phyloP scores from a whole-genome alignment of 75 land plant species.

The Cunninghamia lanceolata region DNA sequence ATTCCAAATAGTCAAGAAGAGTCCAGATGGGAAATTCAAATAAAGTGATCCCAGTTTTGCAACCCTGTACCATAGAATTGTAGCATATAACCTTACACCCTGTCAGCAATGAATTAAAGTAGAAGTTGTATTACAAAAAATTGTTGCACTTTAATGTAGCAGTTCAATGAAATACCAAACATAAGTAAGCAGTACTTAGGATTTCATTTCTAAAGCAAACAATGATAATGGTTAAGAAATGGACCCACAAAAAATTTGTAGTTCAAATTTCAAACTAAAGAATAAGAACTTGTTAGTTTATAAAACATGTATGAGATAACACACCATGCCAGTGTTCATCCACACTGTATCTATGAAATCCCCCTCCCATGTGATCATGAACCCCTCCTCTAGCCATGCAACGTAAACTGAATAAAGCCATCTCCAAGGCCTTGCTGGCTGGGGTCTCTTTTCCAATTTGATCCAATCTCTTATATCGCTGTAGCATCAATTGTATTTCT shows the following conservation, averaged over 20 bases:
- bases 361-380: constrained; percentile 98
- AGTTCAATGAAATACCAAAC: background rate
- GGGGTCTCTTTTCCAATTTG: constrained; percentile 52
- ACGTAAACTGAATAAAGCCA: constrained; percentile 63
- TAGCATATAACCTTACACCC: background rate
- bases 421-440: constrained; percentile 54
- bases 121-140: background rate
- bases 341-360: constrained; percentile 97
- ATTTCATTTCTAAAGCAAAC: background rate
- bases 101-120: background rate
- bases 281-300: background rate
- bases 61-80: background rate
- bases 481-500: constrained; percentile 77
- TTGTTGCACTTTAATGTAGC: background rate
- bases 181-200: background rate
- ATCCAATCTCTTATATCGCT: constrained; percentile 60
- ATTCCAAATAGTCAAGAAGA: background rate
- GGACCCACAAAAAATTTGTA: background rate
- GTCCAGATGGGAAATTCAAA: background rate
- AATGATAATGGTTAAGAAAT: background rate
- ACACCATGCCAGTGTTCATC: constrained; percentile 99
- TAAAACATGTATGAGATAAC: constrained; percentile 12
- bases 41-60: background rate
- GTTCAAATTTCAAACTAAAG: background rate
- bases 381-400: constrained; percentile 95